Conservation (phyloP, 2,329 filamentous ascomycete species). For the Ceratocystis variospora region DNA sequence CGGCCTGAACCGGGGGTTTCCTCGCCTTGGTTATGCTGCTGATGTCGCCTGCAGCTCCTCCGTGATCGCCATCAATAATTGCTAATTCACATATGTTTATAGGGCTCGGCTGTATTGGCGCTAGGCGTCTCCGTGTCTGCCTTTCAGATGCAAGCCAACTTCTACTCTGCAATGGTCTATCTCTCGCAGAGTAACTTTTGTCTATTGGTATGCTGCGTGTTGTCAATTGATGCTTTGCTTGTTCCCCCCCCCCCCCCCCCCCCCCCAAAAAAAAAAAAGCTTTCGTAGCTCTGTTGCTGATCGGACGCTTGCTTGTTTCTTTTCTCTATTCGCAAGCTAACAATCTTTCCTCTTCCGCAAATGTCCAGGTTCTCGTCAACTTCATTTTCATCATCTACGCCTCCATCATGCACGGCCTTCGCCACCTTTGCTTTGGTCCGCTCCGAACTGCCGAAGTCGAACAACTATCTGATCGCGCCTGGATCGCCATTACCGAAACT, state of each 20-base stretch:
- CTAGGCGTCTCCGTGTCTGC: constrained; percentile 74
- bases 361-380: constrained; percentile 68
- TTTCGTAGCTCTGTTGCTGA: too few relatives aligned
- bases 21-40: background rate
- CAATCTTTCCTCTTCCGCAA: background rate
- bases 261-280: background rate
- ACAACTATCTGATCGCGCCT: constrained; percentile 91
- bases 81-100: constrained; percentile 9
- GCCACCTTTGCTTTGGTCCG: constrained; percentile 78
- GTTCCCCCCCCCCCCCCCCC: background rate
- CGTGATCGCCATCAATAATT: background rate
- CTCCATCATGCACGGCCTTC: constrained; percentile 71
- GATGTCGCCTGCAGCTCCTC: too few relatives aligned
- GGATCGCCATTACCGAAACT: constrained; percentile 96
- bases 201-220: constrained; percentile 55
- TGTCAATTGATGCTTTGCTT: background rate
- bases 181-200: constrained; percentile 93
- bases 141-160: constrained; percentile 90
- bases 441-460: constrained; percentile 91
- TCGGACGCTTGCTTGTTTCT: background rate
- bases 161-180: constrained; percentile 96
- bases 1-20: background rate
- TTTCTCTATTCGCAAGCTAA: background rate
- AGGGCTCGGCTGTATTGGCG: constrained; percentile 75
- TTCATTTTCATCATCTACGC: constrained; percentile 70